Base-by-base conservation (phyloP, 768 basidiomycete genomes). In the Tricholomella constricta region DNA sequence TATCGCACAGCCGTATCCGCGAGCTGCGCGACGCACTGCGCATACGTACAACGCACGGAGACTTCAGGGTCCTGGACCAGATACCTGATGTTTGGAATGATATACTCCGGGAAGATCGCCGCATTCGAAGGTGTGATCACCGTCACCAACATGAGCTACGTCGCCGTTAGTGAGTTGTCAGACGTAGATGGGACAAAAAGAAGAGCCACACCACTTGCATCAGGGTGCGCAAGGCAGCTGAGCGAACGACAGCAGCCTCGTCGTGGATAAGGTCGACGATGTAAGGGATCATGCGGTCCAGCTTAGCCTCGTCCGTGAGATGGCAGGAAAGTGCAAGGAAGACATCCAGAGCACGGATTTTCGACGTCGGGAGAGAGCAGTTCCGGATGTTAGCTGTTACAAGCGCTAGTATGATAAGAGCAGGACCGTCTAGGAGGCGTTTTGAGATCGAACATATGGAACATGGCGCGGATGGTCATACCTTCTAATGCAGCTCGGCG, bases 231-330 rank as follows among this genome's bases (percentile, higher is more conserved):
- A 94, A 60, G 1, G 91, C 88, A 0, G 86, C 85, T 0, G 84
- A 79, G n/a, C 96, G 83, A 2, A 99, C 95, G 7, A 83, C 69
- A 0, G 93, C 84, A 1, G 83, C 80, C 17, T 95, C 94, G 62
- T 99, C 95, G 54, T 89, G 85, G 17, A 97, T 69, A 4, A 98
- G 75, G 34, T 94, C 91, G 2, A 98, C 86, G 23, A 95, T 81
- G 59, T 94, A 98, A 0, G 97, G 97, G 2, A 96, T 78, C 75
- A 97, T 84, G 2, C 95, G 83, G 65, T 99, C 97, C 46, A 98
- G 72, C 66, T 95, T 95, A 3, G 94, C 93, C 68, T 98, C 97
- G 63, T 98, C 97, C 0, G 92, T 92, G 31, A 98, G 75, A 60
- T 89, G 88, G 10, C 82, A 79, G 7, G 83, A 80, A 14, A 98